Base-by-base conservation (phyloP, 257 asterid genomes). In the Osmanthus fragrans region DNA sequence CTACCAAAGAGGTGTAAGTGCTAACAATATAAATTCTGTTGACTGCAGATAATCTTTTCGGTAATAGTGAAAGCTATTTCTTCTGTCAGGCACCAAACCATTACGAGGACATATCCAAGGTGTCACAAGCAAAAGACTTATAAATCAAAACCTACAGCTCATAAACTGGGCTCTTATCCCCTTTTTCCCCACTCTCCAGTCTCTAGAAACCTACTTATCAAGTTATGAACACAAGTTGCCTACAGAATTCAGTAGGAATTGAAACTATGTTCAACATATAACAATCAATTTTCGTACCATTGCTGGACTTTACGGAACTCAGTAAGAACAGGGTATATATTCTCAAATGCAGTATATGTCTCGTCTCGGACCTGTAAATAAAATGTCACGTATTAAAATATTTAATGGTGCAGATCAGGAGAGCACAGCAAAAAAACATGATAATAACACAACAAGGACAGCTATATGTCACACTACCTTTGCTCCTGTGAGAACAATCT, bases 401-500 rank as follows among this genome's bases (percentile, higher is more conserved):
- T 56, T 58, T 7, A 34, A 56, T 0, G 45, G 13, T n/a, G 65
- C 3, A 47, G 5, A 33, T 49, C 56, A 67, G 29, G 56, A 70
- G 8, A 45, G 60, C 60, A 70, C 71, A 33, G 15, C 39, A 71
- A 47, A 39, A 71, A 64, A 67, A 51, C 27, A 27, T 27, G 15
- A 63, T 11, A 42, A 13, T 42, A 29, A n/a, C 37, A 68, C 7
- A 37, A 73, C 63, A 40, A 76, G 30, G 39, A 2, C 79, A 76
- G 70, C 64, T 16, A 58, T 72, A 33, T 73, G 47, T 39, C 49
- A 70, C 34, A 70, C 47, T 75, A 94, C 98, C 97, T 94, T 94
- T 27, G 98, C 98, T 70, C 98, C 98, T 4, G 98, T 94, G 68
- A 92, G 91, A 72, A 94, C 98, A 83, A 94, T 94, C 84, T 94